phyloP scores from a whole-genome alignment of 2,329 filamentous ascomycete genomes.

The Phyllosticta paracitricarpa region DNA sequence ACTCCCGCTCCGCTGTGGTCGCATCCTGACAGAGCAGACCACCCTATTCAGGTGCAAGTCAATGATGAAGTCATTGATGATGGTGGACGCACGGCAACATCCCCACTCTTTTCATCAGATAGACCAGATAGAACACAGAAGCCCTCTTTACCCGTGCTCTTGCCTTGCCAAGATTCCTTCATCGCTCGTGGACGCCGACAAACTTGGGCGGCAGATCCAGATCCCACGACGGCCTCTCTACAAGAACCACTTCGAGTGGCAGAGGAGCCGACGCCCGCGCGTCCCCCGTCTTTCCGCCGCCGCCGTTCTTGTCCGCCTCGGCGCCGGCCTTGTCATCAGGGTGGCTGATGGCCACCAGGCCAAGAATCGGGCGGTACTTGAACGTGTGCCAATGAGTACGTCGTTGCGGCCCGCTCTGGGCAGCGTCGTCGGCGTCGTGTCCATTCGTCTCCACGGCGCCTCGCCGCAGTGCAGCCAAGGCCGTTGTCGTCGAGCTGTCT shows the following conservation, averaged over 20 bases:
- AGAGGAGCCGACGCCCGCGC: constrained; percentile 16
- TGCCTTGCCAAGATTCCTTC: neutral
- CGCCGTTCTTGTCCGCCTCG: constrained; percentile 5
- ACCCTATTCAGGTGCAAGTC: neutral
- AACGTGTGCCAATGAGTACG: constrained; percentile 64
- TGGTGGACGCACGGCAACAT: neutral
- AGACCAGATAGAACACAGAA: neutral
- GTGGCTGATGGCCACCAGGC: constrained; percentile 48
- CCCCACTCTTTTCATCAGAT: neutral
- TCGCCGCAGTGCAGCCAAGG: constrained; percentile 20
- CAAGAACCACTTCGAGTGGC: constrained; percentile 68
- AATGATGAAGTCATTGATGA: neutral
- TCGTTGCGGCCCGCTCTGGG: constrained; percentile 16
- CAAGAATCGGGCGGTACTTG: constrained; percentile 91
- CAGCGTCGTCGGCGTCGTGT: constrained; percentile 2
- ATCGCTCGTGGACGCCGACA: constrained; percentile 25
- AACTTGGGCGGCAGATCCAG: constrained; percentile 64
- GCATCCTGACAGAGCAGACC: neutral
- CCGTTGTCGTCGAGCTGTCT: neutral
- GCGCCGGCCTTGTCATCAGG: constrained; percentile 34
- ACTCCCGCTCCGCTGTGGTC: neutral
- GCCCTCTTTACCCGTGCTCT: neutral
- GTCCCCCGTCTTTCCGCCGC: constrained; percentile 21
- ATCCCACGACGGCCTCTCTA: constrained; percentile 81
- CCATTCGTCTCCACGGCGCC: constrained; percentile 14